Evolutionary conservation across 2,329 filamentous ascomycete species (phyloP), one percentile per base, ranked within the genome.

Genomic region (Pseudopyrenochaeta lycopersici): DNA sequence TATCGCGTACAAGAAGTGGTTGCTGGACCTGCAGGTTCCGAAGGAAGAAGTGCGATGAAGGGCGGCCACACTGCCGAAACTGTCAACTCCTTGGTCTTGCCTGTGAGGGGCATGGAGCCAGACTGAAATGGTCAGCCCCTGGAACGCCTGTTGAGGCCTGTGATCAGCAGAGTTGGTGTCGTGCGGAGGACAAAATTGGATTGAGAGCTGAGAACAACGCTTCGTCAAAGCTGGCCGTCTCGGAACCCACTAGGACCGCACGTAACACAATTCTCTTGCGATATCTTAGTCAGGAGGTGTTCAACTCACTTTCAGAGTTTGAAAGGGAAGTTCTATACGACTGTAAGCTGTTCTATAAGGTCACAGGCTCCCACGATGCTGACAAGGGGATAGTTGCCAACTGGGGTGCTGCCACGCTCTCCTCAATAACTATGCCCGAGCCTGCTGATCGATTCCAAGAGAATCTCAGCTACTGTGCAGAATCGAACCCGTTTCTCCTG

Each of bases 11-110:
- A 7, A 38, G 49, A 35, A 44, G 36, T 3, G 49, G 49, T 4
- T 57, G 54, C 32, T 50, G 49, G 46, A 57, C 46, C 3, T 57
- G 49, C 29, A 49, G 49, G 12, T 41, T 42, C 11, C 54, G 49
- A 10, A 41, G 49, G 21, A 57, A 57, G 29, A 57, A 57, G 18
- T 53, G 54, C 17, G 54, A 57, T 21, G 54, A 53, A 17, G 41
- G 27, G 2, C 36, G 38, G 3, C 49, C 49, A 4, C 20, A 18
- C 20, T 57, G 54, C 29, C 39, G 35, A 21, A 43, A 32, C 15
- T 50, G 54, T 27, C 41, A 15, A 11, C 17, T 27, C 11, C 32
- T 57, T 7, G 44, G 45, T 17, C 36, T 53, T n/a, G 18, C 21
- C 4, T 50, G 54, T 12, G 54, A 57, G 27, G 54, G 54, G 32